Base-by-base conservation (phyloP, 768 basidiomycete species). In the Auriscalpium microsporum region DNA sequence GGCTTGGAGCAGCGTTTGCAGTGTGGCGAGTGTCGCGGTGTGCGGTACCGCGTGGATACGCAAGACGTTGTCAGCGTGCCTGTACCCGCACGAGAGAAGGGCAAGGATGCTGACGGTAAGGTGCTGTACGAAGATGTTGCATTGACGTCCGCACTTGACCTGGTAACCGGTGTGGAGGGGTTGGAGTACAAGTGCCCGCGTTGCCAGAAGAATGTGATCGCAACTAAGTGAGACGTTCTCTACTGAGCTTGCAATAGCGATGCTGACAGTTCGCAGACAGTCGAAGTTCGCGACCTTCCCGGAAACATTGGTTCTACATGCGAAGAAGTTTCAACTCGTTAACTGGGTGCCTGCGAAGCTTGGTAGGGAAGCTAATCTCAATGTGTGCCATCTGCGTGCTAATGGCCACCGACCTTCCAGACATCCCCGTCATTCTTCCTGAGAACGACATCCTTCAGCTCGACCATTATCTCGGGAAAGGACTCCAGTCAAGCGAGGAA, bases 261-360 rank as follows among this genome's bases (percentile, higher is more conserved):
- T 28, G 28, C 28, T 28, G 3, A 45, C 34, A 7, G 38, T 59
- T 14, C 4, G 10, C 61, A 93, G 91, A 67, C 84, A 83, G 57
- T 78, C 80, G 14, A 80, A 78, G 34, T 89, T 98, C 62, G 80
- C 88, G 0, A 87, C 89, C 1, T 91, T 95, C 76, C 96, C 96
- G 0, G 79, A 93, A 10, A 82, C 92, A 1, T 77, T 98, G 0
- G 84, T 95, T 8, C 69, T 99, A 1, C 94, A 96, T 59, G 86
- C 92, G 45, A 90, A 89, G 66, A 95, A 95, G 63, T 97, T 96
- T 74, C 90, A 94, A 69, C 79, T 95, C 4, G 86, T 93, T 44
- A 92, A 93, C 62, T 98, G 96, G 96, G 91, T 99, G 1, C 96
- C 96, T 0, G 79, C 86, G 3, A 99, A 99, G 71, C 77, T 98